Conservation (phyloP, 108 stramenopile genomes). For the Conticribra weissflogii region DNA sequence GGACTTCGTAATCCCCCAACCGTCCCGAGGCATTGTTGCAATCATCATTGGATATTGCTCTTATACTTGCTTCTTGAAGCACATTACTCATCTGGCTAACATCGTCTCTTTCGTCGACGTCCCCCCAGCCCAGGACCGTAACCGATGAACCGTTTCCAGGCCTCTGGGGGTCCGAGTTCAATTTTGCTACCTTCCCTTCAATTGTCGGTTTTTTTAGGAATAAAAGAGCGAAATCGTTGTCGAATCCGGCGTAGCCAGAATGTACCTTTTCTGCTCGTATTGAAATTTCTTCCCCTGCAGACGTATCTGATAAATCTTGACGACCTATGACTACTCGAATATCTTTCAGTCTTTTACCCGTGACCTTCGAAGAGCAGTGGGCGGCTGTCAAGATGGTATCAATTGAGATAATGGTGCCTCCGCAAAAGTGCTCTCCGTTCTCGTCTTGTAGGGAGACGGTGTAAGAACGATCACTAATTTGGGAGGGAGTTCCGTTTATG, state of each 20-base stretch:
- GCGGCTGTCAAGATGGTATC: slow-evolving; percentile 31
- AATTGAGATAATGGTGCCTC: slow-evolving; percentile 15
- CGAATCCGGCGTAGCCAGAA: slow-evolving; percentile 7
- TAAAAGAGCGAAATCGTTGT: slow-evolving; percentile 25
- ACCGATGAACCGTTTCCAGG: not conserved
- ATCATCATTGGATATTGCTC: slow-evolving; percentile 7
- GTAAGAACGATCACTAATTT: slow-evolving; percentile 3
- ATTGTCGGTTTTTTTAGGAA: slow-evolving; percentile 14
- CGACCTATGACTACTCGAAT: slow-evolving; percentile 15
- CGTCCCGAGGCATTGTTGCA: slow-evolving; percentile 10
- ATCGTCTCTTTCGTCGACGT: slow-evolving; percentile 1
- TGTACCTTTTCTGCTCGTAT: slow-evolving; percentile 14
- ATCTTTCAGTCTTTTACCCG: not conserved
- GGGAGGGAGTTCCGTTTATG: slow-evolving; percentile 7
- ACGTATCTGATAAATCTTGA: slow-evolving; percentile 1
- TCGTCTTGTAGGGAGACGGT: slow-evolving; percentile 19
- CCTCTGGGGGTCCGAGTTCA: not conserved
- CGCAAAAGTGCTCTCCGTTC: slow-evolving; percentile 23
- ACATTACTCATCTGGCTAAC: not conserved
- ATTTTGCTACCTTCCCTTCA: slow-evolving; percentile 1
- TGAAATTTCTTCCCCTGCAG: slow-evolving; percentile 14
- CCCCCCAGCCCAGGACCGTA: slow-evolving; percentile 26
- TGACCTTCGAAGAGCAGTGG: slow-evolving; percentile 11
- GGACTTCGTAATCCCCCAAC: not conserved
- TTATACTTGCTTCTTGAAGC: slow-evolving; percentile 11